phyloP scores from a whole-genome alignment of 2,329 filamentous ascomycete genomes.

The Arthroderma sp. region DNA sequence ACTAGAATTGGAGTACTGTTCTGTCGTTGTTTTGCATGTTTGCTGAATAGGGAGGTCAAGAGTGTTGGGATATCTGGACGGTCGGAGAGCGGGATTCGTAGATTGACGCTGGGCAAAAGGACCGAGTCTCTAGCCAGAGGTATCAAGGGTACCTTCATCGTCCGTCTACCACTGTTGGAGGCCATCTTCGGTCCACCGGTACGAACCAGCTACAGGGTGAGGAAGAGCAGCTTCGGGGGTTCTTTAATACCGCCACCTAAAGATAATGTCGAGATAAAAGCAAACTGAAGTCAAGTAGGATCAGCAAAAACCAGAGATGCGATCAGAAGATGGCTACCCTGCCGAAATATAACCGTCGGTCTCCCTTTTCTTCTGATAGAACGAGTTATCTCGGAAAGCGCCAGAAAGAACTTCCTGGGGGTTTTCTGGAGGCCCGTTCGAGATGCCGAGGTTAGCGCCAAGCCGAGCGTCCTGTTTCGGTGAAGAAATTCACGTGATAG shows the following conservation, averaged over 20 bases:
- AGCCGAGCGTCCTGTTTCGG: not conserved
- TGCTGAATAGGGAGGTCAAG: constrained; percentile 72
- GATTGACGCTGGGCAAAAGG: constrained; percentile 71
- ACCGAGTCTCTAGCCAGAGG: constrained; percentile 69
- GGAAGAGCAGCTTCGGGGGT: not conserved
- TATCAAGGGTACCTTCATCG: constrained; percentile 56
- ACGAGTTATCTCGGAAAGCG: too few species aligned
- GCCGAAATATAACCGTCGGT: too few species aligned
- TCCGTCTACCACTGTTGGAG: constrained; percentile 6
- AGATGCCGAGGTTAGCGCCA: constrained; percentile 2
- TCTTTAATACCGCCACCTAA: not conserved
- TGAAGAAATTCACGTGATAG: not conserved
- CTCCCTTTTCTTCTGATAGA: not conserved
- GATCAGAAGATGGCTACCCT: too few species aligned
- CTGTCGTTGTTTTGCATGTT: constrained; percentile 48
- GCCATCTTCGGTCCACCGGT: constrained; percentile 1
- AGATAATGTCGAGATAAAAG: not conserved
- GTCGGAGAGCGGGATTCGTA: constrained; percentile 71
- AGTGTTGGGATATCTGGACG: constrained; percentile 82
- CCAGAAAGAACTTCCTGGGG: too few species aligned
- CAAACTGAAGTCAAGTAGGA: not conserved
- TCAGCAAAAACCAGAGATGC: too few species aligned
- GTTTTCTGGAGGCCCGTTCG: not conserved
- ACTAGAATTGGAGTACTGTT: constrained; percentile 61
- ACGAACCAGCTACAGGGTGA: not conserved